Conservation (phyloP, 2,329 filamentous ascomycete species). For the Xylariaceae sp. region DNA sequence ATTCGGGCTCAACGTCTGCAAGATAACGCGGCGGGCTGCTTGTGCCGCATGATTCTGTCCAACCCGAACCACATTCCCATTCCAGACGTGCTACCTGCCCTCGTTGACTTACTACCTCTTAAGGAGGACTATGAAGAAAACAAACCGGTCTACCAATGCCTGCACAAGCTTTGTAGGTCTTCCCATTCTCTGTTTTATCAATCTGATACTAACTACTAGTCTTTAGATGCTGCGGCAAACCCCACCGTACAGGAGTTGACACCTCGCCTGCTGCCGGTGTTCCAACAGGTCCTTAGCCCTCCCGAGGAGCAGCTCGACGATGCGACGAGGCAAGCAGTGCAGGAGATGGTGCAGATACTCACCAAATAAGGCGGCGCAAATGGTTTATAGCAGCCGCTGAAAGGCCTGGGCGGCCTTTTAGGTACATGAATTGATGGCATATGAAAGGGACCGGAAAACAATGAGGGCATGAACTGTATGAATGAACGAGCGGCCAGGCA, state of each 20-base stretch:
- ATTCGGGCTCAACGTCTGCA: constrained; percentile 75
- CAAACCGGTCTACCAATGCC: constrained; percentile 85
- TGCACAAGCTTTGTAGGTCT: constrained; percentile 75
- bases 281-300: constrained; percentile 66
- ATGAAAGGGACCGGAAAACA: constrained; percentile 11
- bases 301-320: constrained; percentile 73
- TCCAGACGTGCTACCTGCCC: constrained; percentile 71
- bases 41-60: constrained; percentile 86
- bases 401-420: background rate
- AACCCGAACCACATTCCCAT: constrained; percentile 81
- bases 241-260: constrained; percentile 66
- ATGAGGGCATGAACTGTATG: constrained; percentile 30
- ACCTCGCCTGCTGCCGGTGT: constrained; percentile 63
- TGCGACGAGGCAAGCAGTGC: constrained; percentile 63
- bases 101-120: constrained; percentile 76
- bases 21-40: constrained; percentile 89
- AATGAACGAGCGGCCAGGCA: constrained; percentile 28
- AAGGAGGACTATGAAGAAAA: constrained; percentile 97
- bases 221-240: constrained; percentile 61
- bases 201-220: constrained; percentile 23
- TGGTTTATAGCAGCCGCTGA: background rate
- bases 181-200: background rate
- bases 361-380: constrained; percentile 20
- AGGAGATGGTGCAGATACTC: constrained; percentile 51
- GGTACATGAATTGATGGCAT: constrained; percentile 3